Evolutionary conservation across 164 flowering plant genomes (phyloP), one percentile per base, ranked within the genome.

Genomic region (Santalum album): DNA sequence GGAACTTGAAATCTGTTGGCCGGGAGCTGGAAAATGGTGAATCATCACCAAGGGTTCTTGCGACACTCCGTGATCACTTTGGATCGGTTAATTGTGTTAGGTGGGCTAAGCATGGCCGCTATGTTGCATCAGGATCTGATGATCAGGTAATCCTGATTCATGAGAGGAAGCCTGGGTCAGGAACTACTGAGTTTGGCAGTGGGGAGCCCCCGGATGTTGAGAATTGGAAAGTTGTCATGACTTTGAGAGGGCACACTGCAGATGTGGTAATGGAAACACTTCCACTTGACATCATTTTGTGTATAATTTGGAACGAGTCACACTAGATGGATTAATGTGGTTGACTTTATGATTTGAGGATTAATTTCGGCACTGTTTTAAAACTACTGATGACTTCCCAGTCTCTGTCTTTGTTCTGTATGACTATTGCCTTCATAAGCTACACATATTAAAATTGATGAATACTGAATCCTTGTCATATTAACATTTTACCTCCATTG

Each of bases 151-250:
- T 92, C 75, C 71, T 75, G 15, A 66, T 92, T 70, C 99, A 92
- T 58, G 99, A 92, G 76, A 76, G 88, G 52, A 92, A 89, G 67
- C 99, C 97, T 53, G 99, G 99, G 56, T 86, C 97, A n/a, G 97
- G 99, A 57, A 94, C 92, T 29, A 86, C 96, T 3, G 99, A 94
- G 59, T 94, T 94, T 75, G 99, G 97, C 29, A 94, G 99, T 52
- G 97, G 99, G 56, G 99, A 94, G 76, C 90, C 99, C 42, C 94
- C 97, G 0, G 97, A 94, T 79, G 78, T 90, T 47, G 99, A 94
- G 74, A 94, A 94, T 56, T 94, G 99, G 99, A 94, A 94, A 68
- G 94, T 87, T 45, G 67, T 72, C 46, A 75, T 94, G 84, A 90
- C 97, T 53, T 71, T 94, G 65, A 82, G 99, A 62, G 99, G 99